phyloP scores from a whole-genome alignment of 768 basidiomycete species.

The Leccinum longicurvipes region DNA sequence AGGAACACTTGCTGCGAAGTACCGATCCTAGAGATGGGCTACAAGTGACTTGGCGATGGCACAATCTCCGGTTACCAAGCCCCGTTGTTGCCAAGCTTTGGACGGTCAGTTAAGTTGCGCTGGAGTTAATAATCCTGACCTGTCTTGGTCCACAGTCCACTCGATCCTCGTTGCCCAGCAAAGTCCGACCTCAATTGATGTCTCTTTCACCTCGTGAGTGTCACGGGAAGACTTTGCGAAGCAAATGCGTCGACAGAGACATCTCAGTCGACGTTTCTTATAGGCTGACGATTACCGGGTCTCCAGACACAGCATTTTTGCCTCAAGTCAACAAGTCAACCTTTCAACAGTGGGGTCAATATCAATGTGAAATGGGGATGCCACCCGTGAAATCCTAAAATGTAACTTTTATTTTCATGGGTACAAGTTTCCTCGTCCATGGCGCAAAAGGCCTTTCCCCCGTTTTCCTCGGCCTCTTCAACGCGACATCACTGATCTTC shows the following conservation, averaged over 20 bases:
- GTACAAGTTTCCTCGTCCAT: neutral
- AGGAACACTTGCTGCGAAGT: no score
- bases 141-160: neutral
- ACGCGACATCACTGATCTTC: constrained; percentile 1
- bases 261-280: neutral
- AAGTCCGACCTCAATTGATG: neutral
- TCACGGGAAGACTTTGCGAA: neutral
- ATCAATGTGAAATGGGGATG: neutral
- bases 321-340: neutral
- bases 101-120: neutral
- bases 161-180: neutral
- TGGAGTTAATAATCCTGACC: neutral
- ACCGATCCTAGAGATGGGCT: neutral
- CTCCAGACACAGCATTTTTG: neutral
- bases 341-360: neutral
- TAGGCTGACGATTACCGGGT: neutral
- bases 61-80: neutral
- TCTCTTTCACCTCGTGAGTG: neutral
- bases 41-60: neutral
- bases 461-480: constrained; percentile 5
- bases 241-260: neutral
- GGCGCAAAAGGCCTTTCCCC: neutral
- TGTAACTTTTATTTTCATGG: neutral
- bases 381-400: neutral
- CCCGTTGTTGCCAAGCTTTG: neutral